Evolutionary conservation across 1,284 basidiomycete genomes (phyloP), one percentile per base, ranked within the genome.

Genomic region (Cryptococcus sp.): DNA sequence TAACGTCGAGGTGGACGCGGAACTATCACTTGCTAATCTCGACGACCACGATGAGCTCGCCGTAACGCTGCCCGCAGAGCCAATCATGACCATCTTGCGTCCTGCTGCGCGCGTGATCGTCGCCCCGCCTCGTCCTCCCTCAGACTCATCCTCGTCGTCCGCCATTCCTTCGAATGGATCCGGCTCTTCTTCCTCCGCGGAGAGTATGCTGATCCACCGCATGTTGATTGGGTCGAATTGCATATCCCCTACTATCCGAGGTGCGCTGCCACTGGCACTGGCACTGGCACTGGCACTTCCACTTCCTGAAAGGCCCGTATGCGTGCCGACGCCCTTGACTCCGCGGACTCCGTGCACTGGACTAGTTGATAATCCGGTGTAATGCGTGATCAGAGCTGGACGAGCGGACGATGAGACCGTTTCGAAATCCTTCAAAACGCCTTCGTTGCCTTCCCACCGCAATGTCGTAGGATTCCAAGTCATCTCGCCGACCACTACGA

Each of bases 401-500:
- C 95, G 87, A 42, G 86, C 86, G 17, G 93, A 93, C 51, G 87
- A 85, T 47, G 90, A 83, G 11, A 64, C 56, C 30, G 85, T 84
- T 67, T 97, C 94, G 76, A 97, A 98, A 60, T 93, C 93, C 58
- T 89, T 86, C 43, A 97, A 83, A 13, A 86, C 85, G 55, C 88
- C 86, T 66, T 98, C 94, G 77, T 98, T 97, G 58, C 95, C 95
- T 81, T 98, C 94, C 94, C 94, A 98, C 22, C 90, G 88, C 23
- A 91, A 83, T 8, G 86, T 86, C 39, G 81, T 81, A 22, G 93
- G 91, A 78, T 98, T 97, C 91, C 93, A 98, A 67, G 87, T 91
- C 95, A 98, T 98, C 58, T 95, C 92, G 22, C 91, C 91, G 57
- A 94, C 85, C 46, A 90, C 91, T 92, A 47, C 38, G 22, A 30